Evolutionary conservation across 495 filamentous ascomycete species (phyloP).

Genomic region (Daldinia decipiens): DNA sequence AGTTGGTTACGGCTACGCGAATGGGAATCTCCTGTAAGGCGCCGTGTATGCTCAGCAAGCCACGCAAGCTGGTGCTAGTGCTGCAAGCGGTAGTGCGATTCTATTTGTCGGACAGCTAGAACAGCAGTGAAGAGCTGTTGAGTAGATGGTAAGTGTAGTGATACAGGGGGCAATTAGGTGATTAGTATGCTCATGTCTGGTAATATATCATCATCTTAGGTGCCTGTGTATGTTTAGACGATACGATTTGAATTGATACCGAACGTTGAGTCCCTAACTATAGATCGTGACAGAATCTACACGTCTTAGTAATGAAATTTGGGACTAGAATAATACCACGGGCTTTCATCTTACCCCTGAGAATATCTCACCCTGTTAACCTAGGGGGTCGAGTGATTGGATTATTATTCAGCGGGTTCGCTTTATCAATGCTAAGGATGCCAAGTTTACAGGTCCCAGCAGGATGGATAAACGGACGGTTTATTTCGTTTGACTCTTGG

Average conservation of each 20-base stretch:
- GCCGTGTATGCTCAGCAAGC: slow-evolving; percentile 36
- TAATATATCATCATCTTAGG: not conserved
- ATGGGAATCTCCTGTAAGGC: slow-evolving; percentile 35
- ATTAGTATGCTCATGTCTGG: not conserved
- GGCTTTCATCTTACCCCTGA: slow-evolving; percentile 10
- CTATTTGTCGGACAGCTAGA: slow-evolving; percentile 32
- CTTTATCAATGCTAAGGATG: slow-evolving; percentile 1
- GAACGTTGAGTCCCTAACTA: not conserved
- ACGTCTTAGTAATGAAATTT: not conserved
- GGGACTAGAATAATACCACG: not conserved
- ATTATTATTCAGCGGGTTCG: slow-evolving; percentile 2
- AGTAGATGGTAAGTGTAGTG: slow-evolving; percentile 8
- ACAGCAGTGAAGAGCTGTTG: slow-evolving; percentile 38
- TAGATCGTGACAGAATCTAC: not conserved
- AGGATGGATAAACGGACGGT: slow-evolving; percentile 6
- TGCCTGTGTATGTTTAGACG: not conserved
- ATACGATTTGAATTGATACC: no score
- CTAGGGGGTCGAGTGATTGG: not conserved
- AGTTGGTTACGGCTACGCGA: slow-evolving; percentile 34
- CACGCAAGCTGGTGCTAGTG: slow-evolving; percentile 6
- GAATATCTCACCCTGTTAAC: not conserved
- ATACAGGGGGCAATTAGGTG: not conserved
- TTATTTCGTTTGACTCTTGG: slow-evolving; percentile 17
- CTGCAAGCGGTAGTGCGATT: not conserved
- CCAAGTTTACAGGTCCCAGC: slow-evolving; percentile 22